These are phyloP conservation scores for Skeletonema marinoi DNA, from an alignment of 108 stramenopile species.

Conservation along the genomic window DNA sequence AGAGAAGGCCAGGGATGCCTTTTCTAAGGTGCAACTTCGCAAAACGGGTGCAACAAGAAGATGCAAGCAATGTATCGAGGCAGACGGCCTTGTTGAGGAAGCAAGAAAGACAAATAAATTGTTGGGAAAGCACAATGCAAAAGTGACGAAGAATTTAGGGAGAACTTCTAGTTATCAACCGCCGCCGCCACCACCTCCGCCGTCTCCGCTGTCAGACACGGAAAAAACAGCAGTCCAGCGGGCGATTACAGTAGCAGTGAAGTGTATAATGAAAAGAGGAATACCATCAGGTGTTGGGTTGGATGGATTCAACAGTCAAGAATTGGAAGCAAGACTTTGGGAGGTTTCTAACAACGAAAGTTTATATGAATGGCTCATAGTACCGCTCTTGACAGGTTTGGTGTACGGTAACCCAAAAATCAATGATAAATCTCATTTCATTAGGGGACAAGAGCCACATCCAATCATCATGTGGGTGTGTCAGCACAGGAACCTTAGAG, in stretches of 20 bases:
- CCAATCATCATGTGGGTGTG: neutral
- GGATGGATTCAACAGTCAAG: neutral
- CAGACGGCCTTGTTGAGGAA: neutral
- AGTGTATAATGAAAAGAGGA: neutral
- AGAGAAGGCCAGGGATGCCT: neutral
- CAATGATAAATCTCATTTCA: neutral
- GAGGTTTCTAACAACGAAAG: neutral
- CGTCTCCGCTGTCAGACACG: neutral
- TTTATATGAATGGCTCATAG: neutral
- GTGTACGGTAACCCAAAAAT: neutral
- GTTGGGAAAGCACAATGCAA: neutral
- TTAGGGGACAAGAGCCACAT: neutral
- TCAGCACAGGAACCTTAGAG: neutral
- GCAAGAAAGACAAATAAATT: neutral
- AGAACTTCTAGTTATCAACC: neutral
- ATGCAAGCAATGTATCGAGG: neutral
- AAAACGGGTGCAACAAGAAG: neutral
- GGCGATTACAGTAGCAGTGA: neutral
- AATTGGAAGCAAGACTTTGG: neutral
- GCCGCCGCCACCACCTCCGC: neutral
- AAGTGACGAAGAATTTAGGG: neutral
- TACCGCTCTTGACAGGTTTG: neutral
- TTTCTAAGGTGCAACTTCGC: neutral
- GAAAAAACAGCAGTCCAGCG: neutral
- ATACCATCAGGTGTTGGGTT: neutral